A percentile compares a stretch with the other conserved stretches of the same genome.
Evolutionary conservation across 2,329 filamentous ascomycete genomes (phyloP).

Genomic region (Lachnellula arida): DNA sequence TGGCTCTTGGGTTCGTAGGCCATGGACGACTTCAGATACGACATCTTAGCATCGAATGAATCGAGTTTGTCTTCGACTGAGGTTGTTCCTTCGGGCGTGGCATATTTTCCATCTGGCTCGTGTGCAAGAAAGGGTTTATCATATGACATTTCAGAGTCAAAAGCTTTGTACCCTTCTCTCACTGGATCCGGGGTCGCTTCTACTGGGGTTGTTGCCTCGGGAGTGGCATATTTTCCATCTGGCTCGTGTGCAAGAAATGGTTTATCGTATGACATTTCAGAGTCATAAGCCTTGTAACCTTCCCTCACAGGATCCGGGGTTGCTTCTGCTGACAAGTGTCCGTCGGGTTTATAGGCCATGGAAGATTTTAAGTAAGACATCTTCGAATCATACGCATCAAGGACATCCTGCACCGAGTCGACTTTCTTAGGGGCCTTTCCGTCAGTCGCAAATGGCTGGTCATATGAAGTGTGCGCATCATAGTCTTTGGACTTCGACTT

Average conservation of each 20-base stretch:
- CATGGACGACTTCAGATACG: not conserved
- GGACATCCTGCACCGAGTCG: conserved; percentile 31
- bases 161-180: conserved; percentile 35
- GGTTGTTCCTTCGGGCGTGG: conserved; percentile 10
- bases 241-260: conserved; percentile 23
- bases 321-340: conserved; percentile 24
- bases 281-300: conserved; percentile 37
- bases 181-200: conserved; percentile 23
- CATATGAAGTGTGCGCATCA: conserved; percentile 9
- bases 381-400: conserved; percentile 29
- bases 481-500: conserved; percentile 35
- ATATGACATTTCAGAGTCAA: conserved; percentile 31
- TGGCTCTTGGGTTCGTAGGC: not conserved
- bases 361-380: conserved; percentile 31
- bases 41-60: not conserved
- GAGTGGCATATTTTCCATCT: conserved; percentile 21
- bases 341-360: conserved; percentile 36
- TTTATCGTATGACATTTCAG: conserved; percentile 21
- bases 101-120: conserved; percentile 24
- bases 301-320: conserved; percentile 31
- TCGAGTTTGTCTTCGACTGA: not conserved
- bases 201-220: not conserved
- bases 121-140: conserved; percentile 20
- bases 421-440: conserved; percentile 5
- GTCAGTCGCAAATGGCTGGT: conserved; percentile 31